phyloP scores from a whole-genome alignment of 2,329 filamentous ascomycete species.

The Fusarium sp. region DNA sequence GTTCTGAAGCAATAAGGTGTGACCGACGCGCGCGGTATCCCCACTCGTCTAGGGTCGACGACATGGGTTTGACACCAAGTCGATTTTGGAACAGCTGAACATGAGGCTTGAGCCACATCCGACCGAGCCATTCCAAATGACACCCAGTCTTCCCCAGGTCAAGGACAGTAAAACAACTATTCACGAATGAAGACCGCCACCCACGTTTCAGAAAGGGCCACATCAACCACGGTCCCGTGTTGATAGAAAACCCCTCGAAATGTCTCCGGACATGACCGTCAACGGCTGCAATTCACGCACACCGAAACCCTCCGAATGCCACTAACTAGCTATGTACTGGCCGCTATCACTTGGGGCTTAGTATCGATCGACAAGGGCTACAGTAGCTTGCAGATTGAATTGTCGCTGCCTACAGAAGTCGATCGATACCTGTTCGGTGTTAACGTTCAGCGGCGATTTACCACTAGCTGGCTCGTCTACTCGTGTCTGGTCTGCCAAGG shows the following conservation, averaged over 20 bases:
- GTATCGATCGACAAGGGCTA: constrained; percentile 19
- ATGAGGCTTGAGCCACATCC: constrained; percentile 8
- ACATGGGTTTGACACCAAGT: constrained; percentile 14
- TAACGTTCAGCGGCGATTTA: background rate
- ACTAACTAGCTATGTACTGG: background rate
- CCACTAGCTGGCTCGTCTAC: background rate
- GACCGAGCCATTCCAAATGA: constrained; percentile 4
- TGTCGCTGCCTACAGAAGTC: constrained; percentile 32
- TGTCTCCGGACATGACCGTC: constrained; percentile 18
- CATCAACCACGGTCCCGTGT: constrained; percentile 24
- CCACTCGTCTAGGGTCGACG: constrained; percentile 12
- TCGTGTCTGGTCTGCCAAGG: background rate
- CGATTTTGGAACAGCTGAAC: constrained; percentile 22
- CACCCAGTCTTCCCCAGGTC: constrained; percentile 9
- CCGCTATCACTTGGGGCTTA: constrained; percentile 18
- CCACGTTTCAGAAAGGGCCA: constrained; percentile 26
- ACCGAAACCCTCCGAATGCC: constrained; percentile 1
- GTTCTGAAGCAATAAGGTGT: constrained; percentile 6
- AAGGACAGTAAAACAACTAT: constrained; percentile 3
- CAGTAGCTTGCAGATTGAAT: constrained; percentile 25
- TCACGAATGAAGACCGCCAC: constrained; percentile 18
- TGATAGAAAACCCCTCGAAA: constrained; percentile 12
- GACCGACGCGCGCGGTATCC: constrained; percentile 37
- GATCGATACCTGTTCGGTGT: constrained; percentile 35
- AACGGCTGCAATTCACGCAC: constrained; percentile 22